Evolutionary conservation across 345 rosid species (phyloP).

Genomic region (Zanthoxylum bungeanum): DNA sequence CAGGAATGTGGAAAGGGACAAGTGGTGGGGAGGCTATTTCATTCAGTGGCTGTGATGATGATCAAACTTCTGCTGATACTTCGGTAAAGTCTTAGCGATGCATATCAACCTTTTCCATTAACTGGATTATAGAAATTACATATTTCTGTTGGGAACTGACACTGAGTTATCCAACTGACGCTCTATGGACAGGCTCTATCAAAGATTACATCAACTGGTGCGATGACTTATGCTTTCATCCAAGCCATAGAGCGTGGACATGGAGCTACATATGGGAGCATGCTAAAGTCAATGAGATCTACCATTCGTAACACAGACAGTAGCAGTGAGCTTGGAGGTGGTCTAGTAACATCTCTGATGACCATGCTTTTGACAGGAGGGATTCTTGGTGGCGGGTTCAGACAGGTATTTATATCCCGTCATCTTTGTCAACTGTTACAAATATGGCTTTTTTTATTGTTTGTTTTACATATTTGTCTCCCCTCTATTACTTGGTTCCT

Average conservation of each 20-base stretch:
- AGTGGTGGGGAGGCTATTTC: constrained; percentile 86
- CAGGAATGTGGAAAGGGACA: constrained; percentile 85
- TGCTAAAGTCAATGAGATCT: constrained; percentile 71
- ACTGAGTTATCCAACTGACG: background rate
- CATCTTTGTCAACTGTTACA: background rate
- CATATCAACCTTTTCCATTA: background rate
- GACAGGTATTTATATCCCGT: constrained; percentile 37
- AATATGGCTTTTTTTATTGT: background rate
- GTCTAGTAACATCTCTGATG: constrained; percentile 53
- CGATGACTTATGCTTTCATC: constrained; percentile 91
- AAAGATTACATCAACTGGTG: constrained; percentile 72
- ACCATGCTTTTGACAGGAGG: constrained; percentile 59
- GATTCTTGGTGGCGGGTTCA: constrained; percentile 30
- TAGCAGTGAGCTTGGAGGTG: constrained; percentile 21
- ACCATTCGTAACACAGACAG: constrained; percentile 46
- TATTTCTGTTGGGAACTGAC: background rate
- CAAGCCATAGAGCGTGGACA: constrained; percentile 78
- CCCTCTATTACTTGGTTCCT: background rate
- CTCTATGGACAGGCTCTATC: constrained; percentile 55
- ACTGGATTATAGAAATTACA: background rate
- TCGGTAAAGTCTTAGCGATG: constrained; percentile 35
- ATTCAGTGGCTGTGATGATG: constrained; percentile 86
- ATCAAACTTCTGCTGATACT: constrained; percentile 81
- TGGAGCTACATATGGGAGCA: constrained; percentile 61
- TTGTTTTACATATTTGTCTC: background rate